Base-by-base conservation (phyloP, 2,329 filamentous ascomycete genomes). In the Gyromitra esculenta region DNA sequence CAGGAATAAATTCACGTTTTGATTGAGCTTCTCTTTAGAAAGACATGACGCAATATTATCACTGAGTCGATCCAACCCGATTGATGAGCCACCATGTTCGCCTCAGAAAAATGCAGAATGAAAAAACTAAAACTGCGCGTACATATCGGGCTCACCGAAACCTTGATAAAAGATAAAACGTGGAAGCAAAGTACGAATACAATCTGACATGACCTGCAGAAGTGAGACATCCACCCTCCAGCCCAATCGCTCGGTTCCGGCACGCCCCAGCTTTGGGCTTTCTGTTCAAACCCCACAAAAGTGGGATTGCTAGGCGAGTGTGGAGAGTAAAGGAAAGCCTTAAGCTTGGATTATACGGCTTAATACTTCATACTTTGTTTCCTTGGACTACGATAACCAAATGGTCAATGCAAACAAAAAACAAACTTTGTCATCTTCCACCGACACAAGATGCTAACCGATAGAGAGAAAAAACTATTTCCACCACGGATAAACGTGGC, bases 101-200 rank as follows among this genome's bases (percentile, higher is more conserved):
- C 65, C 65, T 50, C 39, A 37, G 39, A 41, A 59, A 50, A 18
- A 37, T 50, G 21, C 21, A 3, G 21, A 35, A 25, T 15, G 45
- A 45, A 65, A n/a, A n/a, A n/a, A n/a, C n/a, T n/a, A 54, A 15
- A 54, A 56, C 21, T 5, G 50, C 11, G 62, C 39, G 57, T 25
- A 25, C 52, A 45, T 21, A 35, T 73, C 52, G 62, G 62, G n/a
- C 60, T 59, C 52, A 18, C 62, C 70, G 62, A 73, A 66, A 65
- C 25, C 54, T 25, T 68, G 62, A 54, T 31, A 52, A 25, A 25
- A 73, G 62, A 54, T 31, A 52, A 39, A 67, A 45, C 59, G 39
- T 56, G 60, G 62, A 41, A 50, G 41, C 18, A 39, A 43, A 9
- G 4, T 25, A 43, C 37, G 48, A 52, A 52, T 52, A 21, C 41